Evolutionary conservation across 495 filamentous ascomycete genomes (phyloP), one percentile per base, ranked within the genome.

Genomic region (Trichoderma asperelloides): DNA sequence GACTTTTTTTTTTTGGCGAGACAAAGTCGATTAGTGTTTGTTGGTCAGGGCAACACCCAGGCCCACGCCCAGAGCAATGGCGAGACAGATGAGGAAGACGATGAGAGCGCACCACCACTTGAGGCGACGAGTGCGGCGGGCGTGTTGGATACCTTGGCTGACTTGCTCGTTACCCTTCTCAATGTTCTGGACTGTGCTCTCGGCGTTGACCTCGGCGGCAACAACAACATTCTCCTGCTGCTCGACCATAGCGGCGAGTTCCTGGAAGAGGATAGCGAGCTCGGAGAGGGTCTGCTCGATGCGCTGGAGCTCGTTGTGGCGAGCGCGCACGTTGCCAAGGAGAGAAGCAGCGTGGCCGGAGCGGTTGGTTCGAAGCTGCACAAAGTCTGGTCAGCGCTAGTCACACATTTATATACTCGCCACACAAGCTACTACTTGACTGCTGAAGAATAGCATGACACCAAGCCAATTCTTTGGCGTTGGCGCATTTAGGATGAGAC

Each of bases 21-120:
- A 60, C 25, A 16, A 60, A 21, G 55, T 25, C 23, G 25, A 60
- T 30, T 60, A 60, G 23, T 60, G 23, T 25, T 64, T 33, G 47
- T 66, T 70, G 25, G 68, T 62, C 33, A 77, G 11, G 27, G 66
- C 67, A 15, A 82, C 70, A 40, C 73, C 77, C 8, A 83, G 67
- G 27, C 75, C 80, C 49, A 86, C 74, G 62, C 79, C 83, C 62
- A 85, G 68, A 72, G 74, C 82, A 65, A 86, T 77, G 66, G 78
- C 81, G 47, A 87, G 72, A 68, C 82, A 72, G 70, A 88, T 83
- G 69, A 85, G 73, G 23, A 91, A 75, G n/a, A 78, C 74, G 71
- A 90, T 76, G 67, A 82, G 70, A 33, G 90, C 77, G 70, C 84
- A 87, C 81, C 83, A 88, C 89, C 89, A 91, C 81, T 91, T 92